Conservation (phyloP, 345 rosid species). For the Aquilaria malaccensis region DNA sequence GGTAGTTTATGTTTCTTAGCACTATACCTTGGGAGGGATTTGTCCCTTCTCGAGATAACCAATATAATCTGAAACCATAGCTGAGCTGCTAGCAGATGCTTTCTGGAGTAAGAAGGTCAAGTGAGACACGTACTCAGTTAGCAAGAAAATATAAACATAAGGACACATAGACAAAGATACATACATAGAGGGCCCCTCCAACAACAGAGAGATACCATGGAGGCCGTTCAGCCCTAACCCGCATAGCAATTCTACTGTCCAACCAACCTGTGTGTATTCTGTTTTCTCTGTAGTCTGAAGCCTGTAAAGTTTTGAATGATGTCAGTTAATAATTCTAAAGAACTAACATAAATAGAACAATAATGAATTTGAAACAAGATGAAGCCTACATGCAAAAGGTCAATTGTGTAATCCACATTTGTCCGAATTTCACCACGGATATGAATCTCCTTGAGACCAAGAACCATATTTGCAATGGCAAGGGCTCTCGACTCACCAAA, state of each 20-base stretch:
- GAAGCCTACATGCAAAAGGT: conserved; percentile 82
- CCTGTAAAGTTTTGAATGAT: conserved; percentile 40
- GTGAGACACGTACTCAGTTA: conserved; percentile 2
- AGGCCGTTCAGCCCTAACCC: conserved; percentile 99
- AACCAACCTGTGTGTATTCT: conserved; percentile 99
- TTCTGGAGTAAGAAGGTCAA: conserved; percentile 42
- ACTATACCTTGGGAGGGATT: conserved; percentile 94
- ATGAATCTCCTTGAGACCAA: conserved; percentile 97
- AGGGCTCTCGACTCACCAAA: conserved; percentile 98
- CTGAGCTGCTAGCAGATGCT: conserved; percentile 96
- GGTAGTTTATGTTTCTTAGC: neutral
- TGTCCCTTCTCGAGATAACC: conserved; percentile 99
- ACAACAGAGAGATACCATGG: conserved; percentile 99
- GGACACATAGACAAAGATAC: conserved; percentile 66
- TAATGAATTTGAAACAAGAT: neutral
- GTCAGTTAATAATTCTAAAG: conserved; percentile 15
- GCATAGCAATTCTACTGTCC: conserved; percentile 99
- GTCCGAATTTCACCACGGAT: conserved; percentile 98
- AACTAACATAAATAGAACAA: neutral
- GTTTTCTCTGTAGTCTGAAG: conserved; percentile 90
- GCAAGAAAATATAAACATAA: conserved; percentile 5
- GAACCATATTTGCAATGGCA: conserved; percentile 99
- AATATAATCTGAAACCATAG: conserved; percentile 90
- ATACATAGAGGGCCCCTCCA: conserved; percentile 95
- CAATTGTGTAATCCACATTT: conserved; percentile 94